A percentile compares a stretch with the other conserved stretches of the same genome.
Conservation (phyloP, 2,329 filamentous ascomycete species). For the Colletotrichum agaves region DNA sequence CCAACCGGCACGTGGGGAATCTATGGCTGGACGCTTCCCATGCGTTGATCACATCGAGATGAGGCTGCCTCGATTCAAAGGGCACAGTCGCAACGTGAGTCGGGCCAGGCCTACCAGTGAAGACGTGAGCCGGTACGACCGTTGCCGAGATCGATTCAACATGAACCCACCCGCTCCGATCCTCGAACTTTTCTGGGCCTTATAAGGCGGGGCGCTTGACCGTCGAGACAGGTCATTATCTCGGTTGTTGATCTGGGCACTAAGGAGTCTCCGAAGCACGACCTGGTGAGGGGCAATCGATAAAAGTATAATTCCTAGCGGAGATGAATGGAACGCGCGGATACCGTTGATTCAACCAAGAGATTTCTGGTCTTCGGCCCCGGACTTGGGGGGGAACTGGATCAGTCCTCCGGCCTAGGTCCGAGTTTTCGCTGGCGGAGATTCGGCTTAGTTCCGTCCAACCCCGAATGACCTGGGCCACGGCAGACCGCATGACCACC, state of each 20-base stretch:
- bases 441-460: too few relatives aligned
- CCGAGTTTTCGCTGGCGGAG: background rate
- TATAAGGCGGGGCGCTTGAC: background rate
- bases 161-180: conserved; percentile 8
- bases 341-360: background rate
- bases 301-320: background rate
- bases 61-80: conserved; percentile 8
- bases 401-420: too few relatives aligned
- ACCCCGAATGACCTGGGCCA: too few relatives aligned
- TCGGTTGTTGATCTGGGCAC: background rate
- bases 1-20: background rate
- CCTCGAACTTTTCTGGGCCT: background rate
- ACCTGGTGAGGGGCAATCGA: background rate
- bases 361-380: background rate
- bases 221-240: background rate
- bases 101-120: background rate
- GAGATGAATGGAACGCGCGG: background rate
- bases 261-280: background rate
- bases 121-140: background rate
- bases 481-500: background rate
- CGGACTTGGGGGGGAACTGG: background rate
- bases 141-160: background rate
- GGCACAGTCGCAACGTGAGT: conserved; percentile 7
- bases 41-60: conserved; percentile 8
- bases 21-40: background rate